Percentiles rank a stretch among this genome's conserved stretches.
These are phyloP conservation scores for Friedmanniomyces endolithicus DNA, from an alignment of 495 filamentous ascomycete species.

Conservation along the genomic window DNA sequence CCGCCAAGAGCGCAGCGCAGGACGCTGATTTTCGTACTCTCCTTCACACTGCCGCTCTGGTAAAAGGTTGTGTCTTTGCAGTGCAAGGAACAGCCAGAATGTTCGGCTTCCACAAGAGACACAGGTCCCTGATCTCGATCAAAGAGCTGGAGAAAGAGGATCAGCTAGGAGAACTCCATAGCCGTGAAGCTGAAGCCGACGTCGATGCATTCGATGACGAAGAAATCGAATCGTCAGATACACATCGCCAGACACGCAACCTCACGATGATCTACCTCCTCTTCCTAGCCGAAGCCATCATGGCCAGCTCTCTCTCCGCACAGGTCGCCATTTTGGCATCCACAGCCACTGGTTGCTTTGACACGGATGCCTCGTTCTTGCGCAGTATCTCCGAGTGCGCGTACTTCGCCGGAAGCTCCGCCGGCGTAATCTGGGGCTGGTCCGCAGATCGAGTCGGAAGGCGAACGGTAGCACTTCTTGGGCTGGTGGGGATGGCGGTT, in stretches of 20 bases:
- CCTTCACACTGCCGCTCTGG: not conserved
- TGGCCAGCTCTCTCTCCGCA: constrained; percentile 35
- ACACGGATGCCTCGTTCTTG: constrained; percentile 33
- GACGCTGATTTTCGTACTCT: not conserved
- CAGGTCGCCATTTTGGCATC: constrained; percentile 35
- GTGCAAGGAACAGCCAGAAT: constrained; percentile 5
- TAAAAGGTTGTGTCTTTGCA: not conserved
- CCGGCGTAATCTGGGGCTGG: constrained; percentile 34
- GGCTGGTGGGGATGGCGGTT: constrained; percentile 30
- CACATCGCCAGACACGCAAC: not conserved
- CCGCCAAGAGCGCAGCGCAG: too few relatives aligned
- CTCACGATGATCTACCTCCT: constrained; percentile 23
- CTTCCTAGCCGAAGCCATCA: constrained; percentile 31
- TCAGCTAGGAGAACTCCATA: not conserved
- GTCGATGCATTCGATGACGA: not conserved
- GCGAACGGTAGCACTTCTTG: constrained; percentile 29
- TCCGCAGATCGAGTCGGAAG: constrained; percentile 32
- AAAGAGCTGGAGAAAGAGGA: constrained; percentile 20
- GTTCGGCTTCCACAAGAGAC: constrained; percentile 26
- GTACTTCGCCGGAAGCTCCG: constrained; percentile 37
- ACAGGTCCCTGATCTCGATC: constrained; percentile 24
- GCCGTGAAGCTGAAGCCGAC: not conserved
- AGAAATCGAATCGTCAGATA: not conserved
- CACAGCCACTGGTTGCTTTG: constrained; percentile 32
- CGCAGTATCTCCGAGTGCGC: constrained; percentile 35